Evolutionary conservation across 345 rosid genomes (phyloP).

Genomic region (Orychophragmus violaceus): DNA sequence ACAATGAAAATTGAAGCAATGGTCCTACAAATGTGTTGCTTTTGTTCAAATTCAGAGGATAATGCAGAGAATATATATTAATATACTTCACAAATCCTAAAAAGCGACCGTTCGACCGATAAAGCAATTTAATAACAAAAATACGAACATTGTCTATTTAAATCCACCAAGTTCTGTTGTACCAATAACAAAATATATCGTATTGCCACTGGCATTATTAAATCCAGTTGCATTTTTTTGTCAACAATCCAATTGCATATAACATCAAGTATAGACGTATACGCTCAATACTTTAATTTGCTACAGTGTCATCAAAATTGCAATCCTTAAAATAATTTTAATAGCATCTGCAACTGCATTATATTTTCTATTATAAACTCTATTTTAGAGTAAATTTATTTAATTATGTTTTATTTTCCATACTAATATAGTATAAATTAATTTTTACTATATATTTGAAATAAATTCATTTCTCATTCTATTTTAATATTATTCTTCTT

Average conservation of each 20-base stretch:
- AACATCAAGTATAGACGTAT: not conserved
- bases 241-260: not conserved
- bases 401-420: too few species aligned
- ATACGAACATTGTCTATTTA: not conserved
- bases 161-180: not conserved
- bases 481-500: too few species aligned
- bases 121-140: not conserved
- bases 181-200: not conserved
- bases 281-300: not conserved
- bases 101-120: slow-evolving; percentile 19
- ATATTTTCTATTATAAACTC: too few species aligned
- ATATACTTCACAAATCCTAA: not conserved
- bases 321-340: not conserved
- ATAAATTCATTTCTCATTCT: too few species aligned
- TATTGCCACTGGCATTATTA: not conserved
- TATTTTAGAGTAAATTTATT: too few species aligned
- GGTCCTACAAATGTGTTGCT: slow-evolving; percentile 9
- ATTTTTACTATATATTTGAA: too few species aligned
- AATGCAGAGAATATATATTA: not conserved
- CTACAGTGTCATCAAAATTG: not conserved
- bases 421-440: too few species aligned
- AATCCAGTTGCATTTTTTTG: too few species aligned
- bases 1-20: not conserved
- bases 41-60: slow-evolving; percentile 17
- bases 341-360: too few species aligned